phyloP scores from a whole-genome alignment of 2,329 filamentous ascomycete genomes.

The Fusarium sp. region DNA sequence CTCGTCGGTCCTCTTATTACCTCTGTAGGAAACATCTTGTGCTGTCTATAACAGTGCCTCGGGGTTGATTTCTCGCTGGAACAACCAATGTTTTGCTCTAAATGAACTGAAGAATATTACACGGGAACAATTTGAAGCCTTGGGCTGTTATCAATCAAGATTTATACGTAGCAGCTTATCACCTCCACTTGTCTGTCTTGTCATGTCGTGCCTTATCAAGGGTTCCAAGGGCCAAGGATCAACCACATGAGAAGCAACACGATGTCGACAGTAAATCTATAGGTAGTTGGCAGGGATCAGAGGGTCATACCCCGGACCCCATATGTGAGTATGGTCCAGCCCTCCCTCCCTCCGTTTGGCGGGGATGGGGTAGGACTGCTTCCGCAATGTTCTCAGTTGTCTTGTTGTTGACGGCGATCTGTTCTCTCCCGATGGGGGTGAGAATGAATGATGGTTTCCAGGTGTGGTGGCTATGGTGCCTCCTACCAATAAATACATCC shows the following conservation, averaged over 20 bases:
- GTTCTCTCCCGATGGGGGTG: constrained; percentile 4
- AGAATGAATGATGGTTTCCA: not conserved
- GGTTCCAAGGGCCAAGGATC: not conserved
- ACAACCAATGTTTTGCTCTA: not conserved
- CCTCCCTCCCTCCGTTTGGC: constrained; percentile 2
- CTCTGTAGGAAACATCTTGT: not conserved
- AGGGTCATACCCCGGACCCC: constrained; percentile 20
- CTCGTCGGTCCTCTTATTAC: not conserved
- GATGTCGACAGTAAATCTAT: constrained; percentile 1
- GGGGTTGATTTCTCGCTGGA: not conserved
- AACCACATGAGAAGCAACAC: constrained; percentile 8
- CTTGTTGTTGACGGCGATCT: constrained; percentile 5
- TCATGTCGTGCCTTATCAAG: constrained; percentile 7
- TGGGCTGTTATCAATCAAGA: constrained; percentile 10
- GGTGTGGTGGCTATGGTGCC: not conserved
- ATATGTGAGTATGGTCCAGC: constrained; percentile 1
- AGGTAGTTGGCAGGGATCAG: constrained; percentile 12
- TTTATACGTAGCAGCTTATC: not conserved
- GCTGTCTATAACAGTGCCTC: not conserved
- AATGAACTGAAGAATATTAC: not conserved
- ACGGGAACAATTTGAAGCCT: not conserved
- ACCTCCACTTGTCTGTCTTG: not conserved
- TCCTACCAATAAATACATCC: not conserved
- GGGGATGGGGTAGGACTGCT: constrained; percentile 21
- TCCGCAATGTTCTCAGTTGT: constrained; percentile 8